These are phyloP conservation scores for Wickerhamomyces kurtzmanii DNA, from an alignment of 805 yeast genomes.

Conservation along the genomic window DNA sequence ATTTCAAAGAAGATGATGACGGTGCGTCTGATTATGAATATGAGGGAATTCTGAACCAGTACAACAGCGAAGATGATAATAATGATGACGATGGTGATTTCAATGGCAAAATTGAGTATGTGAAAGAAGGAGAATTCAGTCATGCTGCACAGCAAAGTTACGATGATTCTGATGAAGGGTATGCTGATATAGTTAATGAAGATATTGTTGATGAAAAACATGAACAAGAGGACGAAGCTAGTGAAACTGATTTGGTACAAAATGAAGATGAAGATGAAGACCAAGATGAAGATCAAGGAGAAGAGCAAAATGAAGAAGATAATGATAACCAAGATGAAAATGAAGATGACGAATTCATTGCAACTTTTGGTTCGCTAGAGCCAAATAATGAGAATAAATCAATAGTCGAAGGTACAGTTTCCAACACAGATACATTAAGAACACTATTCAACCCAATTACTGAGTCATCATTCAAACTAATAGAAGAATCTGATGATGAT, in stretches of 20 bases:
- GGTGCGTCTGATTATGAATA: conserved; percentile 36
- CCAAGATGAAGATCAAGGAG: conserved; percentile 16
- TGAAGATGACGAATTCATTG: conserved; percentile 38
- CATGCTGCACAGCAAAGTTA: conserved; percentile 12
- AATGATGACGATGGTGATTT: conserved; percentile 22
- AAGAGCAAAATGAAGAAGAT: conserved; percentile 17
- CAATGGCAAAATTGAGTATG: conserved; percentile 19
- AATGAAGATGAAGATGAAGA: conserved; percentile 13
- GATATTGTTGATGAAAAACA: conserved; percentile 13
- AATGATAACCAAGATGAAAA: conserved; percentile 6
- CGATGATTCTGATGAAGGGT: conserved; percentile 14
- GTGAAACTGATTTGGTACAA: conserved; percentile 12
- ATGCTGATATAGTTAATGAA: conserved; percentile 9
- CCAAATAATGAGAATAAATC: conserved; percentile 1
- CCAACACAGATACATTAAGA: conserved; percentile 55
- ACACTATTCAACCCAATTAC: conserved; percentile 39
- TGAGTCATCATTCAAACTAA: conserved; percentile 28
- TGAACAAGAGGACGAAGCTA: conserved; percentile 5
- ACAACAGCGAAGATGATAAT: conserved; percentile 19
- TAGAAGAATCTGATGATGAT: conserved; percentile 36
- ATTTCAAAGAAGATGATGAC: conserved; percentile 26
- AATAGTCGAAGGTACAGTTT: conserved; percentile 17
- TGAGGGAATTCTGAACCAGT: conserved; percentile 20
- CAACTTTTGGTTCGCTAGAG: conserved; percentile 33
- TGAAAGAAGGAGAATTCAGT: conserved; percentile 18